Evolutionary conservation across 2,329 filamentous ascomycete genomes (phyloP).

Genomic region (Cercospora sesami): DNA sequence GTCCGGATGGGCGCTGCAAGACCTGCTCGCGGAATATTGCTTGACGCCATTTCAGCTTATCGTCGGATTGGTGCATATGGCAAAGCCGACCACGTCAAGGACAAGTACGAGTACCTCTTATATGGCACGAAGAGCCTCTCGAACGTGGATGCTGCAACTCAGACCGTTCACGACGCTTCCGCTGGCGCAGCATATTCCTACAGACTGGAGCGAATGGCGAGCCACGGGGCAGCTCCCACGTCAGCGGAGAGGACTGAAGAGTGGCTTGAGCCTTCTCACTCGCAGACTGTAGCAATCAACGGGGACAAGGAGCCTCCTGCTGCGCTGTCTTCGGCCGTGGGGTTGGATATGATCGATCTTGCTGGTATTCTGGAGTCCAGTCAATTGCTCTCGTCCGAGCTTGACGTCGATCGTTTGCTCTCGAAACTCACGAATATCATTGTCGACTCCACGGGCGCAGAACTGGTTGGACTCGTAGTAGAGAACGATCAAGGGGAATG

Average conservation of each 20-base stretch:
- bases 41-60: conserved; percentile 68
- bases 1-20: conserved; percentile 64
- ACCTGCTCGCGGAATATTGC: conserved; percentile 67
- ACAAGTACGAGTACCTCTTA: conserved; percentile 67
- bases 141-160: conserved; percentile 63
- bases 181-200: conserved; percentile 42
- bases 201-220: conserved; percentile 48
- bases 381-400: conserved; percentile 75
- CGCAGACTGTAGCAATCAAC: conserved; percentile 40
- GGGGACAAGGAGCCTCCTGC: conserved; percentile 33
- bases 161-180: conserved; percentile 64
- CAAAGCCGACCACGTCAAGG: conserved; percentile 66
- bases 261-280: conserved; percentile 47
- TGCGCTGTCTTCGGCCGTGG: conserved; percentile 57
- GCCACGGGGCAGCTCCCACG: conserved; percentile 42
- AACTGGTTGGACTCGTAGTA: conserved; percentile 71
- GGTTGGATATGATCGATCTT: conserved; percentile 78
- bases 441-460: conserved; percentile 73
- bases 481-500: conserved; percentile 66
- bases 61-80: conserved; percentile 68
- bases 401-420: conserved; percentile 72
- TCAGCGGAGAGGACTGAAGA: conserved; percentile 51
- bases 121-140: conserved; percentile 62
- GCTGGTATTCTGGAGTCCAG: conserved; percentile 76
- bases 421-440: conserved; percentile 82